phyloP scores from a whole-genome alignment of 2,329 filamentous ascomycete species.

The Fonsecaea pugnacius region DNA sequence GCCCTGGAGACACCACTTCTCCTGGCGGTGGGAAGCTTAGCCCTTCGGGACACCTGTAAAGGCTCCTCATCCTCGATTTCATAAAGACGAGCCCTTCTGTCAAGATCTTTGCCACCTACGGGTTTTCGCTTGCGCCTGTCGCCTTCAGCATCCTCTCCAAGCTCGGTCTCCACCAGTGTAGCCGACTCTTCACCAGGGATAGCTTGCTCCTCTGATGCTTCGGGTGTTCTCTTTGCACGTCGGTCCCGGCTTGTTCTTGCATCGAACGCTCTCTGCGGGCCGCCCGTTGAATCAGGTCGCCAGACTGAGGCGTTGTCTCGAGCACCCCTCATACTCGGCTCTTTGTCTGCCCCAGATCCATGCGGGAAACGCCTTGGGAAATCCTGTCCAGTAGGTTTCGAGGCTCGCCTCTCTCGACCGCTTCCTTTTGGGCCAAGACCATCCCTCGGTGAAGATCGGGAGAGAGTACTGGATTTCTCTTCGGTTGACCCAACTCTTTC shows the following conservation, averaged over 20 bases:
- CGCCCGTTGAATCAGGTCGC: slow-evolving; percentile 3
- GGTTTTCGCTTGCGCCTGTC: slow-evolving; percentile 16
- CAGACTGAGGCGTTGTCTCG: slow-evolving; percentile 1
- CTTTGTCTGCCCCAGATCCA: not conserved
- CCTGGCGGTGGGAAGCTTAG: slow-evolving; percentile 6
- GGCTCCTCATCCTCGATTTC: slow-evolving; percentile 30
- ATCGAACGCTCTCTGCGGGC: not conserved
- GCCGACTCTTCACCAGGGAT: not conserved
- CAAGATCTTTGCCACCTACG: slow-evolving; percentile 14
- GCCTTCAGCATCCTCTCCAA: slow-evolving; percentile 8
- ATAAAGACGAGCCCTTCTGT: slow-evolving; percentile 31
- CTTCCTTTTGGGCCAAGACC: not conserved
- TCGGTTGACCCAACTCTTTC: not conserved
- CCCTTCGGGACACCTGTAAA: slow-evolving; percentile 6
- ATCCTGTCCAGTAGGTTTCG: not conserved
- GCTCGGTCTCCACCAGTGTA: slow-evolving; percentile 46
- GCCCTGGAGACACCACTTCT: slow-evolving; percentile 16
- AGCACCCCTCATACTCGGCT: not conserved
- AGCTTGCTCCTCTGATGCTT: not conserved
- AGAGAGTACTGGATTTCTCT: not conserved
- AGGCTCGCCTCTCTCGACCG: not conserved
- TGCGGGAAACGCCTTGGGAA: not conserved
- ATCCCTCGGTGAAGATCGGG: not conserved
- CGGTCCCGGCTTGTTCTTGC: not conserved
- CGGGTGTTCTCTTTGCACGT: not conserved